Base-by-base conservation (phyloP, 2,329 filamentous ascomycete species). In the Fusarium keratoplasticum region DNA sequence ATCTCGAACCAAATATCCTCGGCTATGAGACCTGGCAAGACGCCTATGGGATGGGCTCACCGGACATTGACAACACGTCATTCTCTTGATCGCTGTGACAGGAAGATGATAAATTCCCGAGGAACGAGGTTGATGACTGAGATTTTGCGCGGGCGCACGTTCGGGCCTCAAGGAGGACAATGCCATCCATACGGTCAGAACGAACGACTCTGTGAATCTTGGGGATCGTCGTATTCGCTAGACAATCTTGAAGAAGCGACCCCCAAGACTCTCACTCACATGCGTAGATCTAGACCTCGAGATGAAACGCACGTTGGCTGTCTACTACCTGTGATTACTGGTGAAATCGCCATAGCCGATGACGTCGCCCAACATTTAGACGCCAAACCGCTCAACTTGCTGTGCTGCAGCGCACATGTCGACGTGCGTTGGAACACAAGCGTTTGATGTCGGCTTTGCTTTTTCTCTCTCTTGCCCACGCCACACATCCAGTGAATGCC, bases 41-140 rank as follows among this genome's bases (percentile, higher is more conserved):
- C n/a, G 27, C 36, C 57, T 52, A 31, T 55, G 55, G 20, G 47
- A 68, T 69, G 55, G 58, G 33, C 66, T 73, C 69, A 67, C 62
- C 50, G 22, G 59, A 33, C 42, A 29, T 58, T 62, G n/a, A 47
- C n/a, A 70, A 68, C 67, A 72, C 76, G 76, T 71, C 66, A 76
- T 72, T 62, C 73, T 61, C 54, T 36, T 18, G 55, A 62, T 64
- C 57, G 11, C n/a, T 20, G 44, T 11, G 18, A 20, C 27, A 13
- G 59, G 35, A 66, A 61, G n/a, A 66, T 44, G 22, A 9, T 47
- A 47, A 35, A 71, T 52, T 62, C 66, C 74, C 67, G 75, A 68
- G 57, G 50, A 62, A 25, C 66, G 36, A 52, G 11, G 58, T 58
- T n/a, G 61, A 50, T 50, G 18, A n/a, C 18, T n/a, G 36, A 18